Evolutionary conservation across 129 eudicot species (phyloP).

Genomic region (Arctium lappa): DNA sequence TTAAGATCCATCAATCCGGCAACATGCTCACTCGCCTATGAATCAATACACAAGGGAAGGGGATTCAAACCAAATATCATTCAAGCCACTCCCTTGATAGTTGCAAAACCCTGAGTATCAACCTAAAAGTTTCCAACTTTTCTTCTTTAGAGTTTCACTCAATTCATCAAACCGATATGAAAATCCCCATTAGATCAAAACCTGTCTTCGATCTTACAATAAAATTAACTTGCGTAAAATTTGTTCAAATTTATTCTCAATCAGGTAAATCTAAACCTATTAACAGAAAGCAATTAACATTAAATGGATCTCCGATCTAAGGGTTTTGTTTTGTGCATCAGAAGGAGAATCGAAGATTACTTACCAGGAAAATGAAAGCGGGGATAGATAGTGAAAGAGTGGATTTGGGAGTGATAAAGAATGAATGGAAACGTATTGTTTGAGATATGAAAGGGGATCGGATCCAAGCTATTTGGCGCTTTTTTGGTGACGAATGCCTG

Average conservation of each 20-base stretch:
- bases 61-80: neutral
- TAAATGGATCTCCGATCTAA: neutral
- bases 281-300: neutral
- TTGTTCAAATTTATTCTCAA: neutral
- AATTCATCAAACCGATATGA: neutral
- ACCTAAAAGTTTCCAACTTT: neutral
- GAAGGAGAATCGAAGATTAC: neutral
- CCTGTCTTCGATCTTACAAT: neutral
- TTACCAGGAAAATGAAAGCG: neutral
- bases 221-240: neutral
- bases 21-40: neutral
- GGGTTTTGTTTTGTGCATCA: neutral
- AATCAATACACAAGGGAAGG: neutral
- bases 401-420: slow-evolving; percentile 6
- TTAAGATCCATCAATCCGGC: neutral
- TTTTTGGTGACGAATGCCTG: neutral
- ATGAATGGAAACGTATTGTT: slow-evolving; percentile 10
- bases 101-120: neutral
- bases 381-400: neutral
- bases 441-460: slow-evolving; percentile 20
- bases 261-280: neutral
- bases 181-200: neutral
- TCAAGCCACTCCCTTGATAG: neutral
- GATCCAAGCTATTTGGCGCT: slow-evolving; percentile 22
- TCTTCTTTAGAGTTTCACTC: neutral